These are phyloP conservation scores for Silene noctiflora DNA, from an alignment of 179 eudicot genomes.

Conservation along the genomic window DNA sequence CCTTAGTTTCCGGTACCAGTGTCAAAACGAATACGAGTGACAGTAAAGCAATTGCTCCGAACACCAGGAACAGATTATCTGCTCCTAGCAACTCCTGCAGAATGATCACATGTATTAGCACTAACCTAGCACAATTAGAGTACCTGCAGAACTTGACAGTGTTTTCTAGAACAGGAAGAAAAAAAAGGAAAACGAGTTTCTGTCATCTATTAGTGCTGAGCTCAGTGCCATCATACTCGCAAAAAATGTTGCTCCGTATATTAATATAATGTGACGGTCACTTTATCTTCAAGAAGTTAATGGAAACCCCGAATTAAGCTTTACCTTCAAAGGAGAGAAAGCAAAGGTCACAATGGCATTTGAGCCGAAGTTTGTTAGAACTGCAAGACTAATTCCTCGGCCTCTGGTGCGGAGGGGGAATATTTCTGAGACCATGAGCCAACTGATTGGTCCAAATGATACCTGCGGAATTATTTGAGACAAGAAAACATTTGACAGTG, in stretches of 20 bases:
- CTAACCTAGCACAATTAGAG: background rate
- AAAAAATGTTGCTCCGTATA: too few relatives aligned
- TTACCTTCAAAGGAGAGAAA: conserved; percentile 88
- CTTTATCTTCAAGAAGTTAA: too few relatives aligned
- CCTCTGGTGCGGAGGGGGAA: conserved; percentile 98
- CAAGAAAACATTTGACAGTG: background rate
- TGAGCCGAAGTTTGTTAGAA: conserved; percentile 86
- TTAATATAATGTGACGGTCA: too few relatives aligned
- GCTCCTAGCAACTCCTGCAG: conserved; percentile 91
- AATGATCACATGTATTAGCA: conserved; percentile 11
- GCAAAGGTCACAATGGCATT: conserved; percentile 95
- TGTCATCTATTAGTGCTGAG: too few relatives aligned
- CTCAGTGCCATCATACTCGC: too few relatives aligned
- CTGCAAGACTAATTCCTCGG: conserved; percentile 93
- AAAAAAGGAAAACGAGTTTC: background rate
- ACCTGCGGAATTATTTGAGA: conserved; percentile 41
- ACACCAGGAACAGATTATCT: conserved; percentile 77
- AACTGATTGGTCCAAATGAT: conserved; percentile 97
- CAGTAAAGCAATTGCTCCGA: conserved; percentile 70
- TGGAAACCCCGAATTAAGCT: background rate
- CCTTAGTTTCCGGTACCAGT: conserved; percentile 89
- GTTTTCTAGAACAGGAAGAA: background rate
- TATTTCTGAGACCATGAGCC: conserved; percentile 99
- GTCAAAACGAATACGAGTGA: conserved; percentile 63
- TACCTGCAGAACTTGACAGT: background rate